These are phyloP conservation scores for Hypholoma sublateritium DNA, from an alignment of 768 basidiomycete species.

Conservation along the genomic window DNA sequence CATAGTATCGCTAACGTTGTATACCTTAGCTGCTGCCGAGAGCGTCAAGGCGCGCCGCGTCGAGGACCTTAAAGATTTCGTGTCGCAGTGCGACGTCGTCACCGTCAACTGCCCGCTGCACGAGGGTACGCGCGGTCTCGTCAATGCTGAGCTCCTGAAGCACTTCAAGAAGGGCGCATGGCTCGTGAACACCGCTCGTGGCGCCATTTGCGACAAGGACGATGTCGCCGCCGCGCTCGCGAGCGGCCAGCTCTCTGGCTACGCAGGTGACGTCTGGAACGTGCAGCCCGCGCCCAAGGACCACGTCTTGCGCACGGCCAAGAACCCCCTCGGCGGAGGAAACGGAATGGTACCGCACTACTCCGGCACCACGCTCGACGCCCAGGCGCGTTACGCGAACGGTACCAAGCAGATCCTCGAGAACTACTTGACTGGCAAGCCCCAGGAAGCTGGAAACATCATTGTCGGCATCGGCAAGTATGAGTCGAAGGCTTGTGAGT, in stretches of 20 bases:
- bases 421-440: constrained; percentile 61
- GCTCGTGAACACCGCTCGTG: constrained; percentile 93
- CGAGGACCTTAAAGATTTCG: constrained; percentile 68
- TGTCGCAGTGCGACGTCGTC: constrained; percentile 71
- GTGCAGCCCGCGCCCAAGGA: constrained; percentile 85
- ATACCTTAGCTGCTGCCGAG: constrained; percentile 57
- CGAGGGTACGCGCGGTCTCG: constrained; percentile 77
- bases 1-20: neutral
- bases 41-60: constrained; percentile 73
- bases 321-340: constrained; percentile 79
- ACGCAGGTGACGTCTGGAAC: constrained; percentile 77
- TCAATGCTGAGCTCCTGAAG: constrained; percentile 79
- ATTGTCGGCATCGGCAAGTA: constrained; percentile 68
- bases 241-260: constrained; percentile 73
- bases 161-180: constrained; percentile 93
- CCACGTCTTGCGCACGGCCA: constrained; percentile 83
- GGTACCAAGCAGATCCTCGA: constrained; percentile 71
- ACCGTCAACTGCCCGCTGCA: constrained; percentile 90
- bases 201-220: constrained; percentile 86
- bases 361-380: constrained; percentile 88
- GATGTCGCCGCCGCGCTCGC: constrained; percentile 75
- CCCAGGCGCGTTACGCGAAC: constrained; percentile 81
- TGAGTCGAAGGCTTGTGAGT: constrained; percentile 47
- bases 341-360: constrained; percentile 92
- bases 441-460: constrained; percentile 78